Base-by-base conservation (phyloP, 108 stramenopile genomes). In the Pseudonitzschia pungens region DNA sequence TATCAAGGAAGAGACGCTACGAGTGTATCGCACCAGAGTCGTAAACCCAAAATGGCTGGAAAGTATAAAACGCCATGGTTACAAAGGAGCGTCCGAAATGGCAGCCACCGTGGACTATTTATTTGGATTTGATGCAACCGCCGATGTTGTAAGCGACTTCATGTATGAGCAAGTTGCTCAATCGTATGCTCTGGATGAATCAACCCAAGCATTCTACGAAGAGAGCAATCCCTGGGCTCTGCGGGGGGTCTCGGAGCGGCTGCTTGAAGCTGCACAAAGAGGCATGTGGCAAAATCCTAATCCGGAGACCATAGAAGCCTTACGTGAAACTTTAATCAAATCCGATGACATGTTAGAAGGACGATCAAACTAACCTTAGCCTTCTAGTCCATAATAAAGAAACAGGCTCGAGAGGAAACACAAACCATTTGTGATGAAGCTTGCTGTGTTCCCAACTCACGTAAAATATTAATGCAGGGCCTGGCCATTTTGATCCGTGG, bases 91-190 rank as follows among this genome's bases (percentile, higher is more conserved):
- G 4, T 62, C 60, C 32, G 60, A 62, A 40, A 62, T 62, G 60
- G 60, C 60, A 5, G 60, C 60, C 26, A 62, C 60, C 16, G 60
- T 62, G 9, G 60, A 62, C 31, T 62, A 62, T 40, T 28, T 62
- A 9, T 62, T 62, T 40, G 60, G 60, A 29, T 62, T 62, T 40
- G 60, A 62, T 62, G 60, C 60, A 31, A 62, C 60, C 20, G 60
- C 60, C n/a, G 14, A 62, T 14, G 60, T 62, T 32, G 60, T 62
- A 4, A 62, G 60, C 60, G 60, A 62, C 32, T 62, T 62, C 60
- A 62, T 62, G 60, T 62, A 62, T 33, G 60, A 62, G 32, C 60
- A 62, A n/a, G 31, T 62, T 40, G 60, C 60, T 33, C 60, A 62
- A 33, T 62, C 60, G n/a, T 62, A 62, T 62, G 60, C 60, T 3